These are phyloP conservation scores for Conticribra weissflogii DNA, from an alignment of 108 stramenopile species.

Conservation along the genomic window DNA sequence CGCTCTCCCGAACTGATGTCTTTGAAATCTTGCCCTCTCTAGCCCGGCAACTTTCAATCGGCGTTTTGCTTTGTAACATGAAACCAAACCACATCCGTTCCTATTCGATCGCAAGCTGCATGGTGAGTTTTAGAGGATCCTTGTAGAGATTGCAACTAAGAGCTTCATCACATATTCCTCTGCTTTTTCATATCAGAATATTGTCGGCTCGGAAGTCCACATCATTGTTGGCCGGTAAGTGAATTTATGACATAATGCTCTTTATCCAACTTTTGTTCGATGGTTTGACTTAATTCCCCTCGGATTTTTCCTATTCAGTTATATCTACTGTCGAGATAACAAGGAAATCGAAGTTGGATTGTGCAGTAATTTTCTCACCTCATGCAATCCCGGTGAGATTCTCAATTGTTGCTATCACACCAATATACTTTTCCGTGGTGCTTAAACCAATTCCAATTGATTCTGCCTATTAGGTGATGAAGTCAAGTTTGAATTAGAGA, in stretches of 20 bases:
- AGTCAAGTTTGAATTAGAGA: slow-evolving; percentile 13
- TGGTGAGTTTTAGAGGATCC: too few species aligned
- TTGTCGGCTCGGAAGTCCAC: too few species aligned
- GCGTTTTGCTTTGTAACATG: neutral
- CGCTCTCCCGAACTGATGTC: neutral
- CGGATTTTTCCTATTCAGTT: neutral
- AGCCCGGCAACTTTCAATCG: neutral
- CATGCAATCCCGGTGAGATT: neutral
- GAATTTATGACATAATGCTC: too few species aligned
- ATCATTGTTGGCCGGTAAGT: too few species aligned
- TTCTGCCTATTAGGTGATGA: slow-evolving; percentile 4
- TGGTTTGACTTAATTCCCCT: too few species aligned
- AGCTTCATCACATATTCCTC: too few species aligned
- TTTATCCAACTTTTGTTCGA: too few species aligned
- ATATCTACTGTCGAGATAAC: slow-evolving; percentile 17
- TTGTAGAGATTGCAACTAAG: too few species aligned
- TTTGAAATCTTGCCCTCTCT: neutral
- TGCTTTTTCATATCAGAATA: too few species aligned
- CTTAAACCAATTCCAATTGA: too few species aligned
- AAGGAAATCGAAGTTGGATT: slow-evolving; percentile 12
- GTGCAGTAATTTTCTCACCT: slow-evolving; percentile 17
- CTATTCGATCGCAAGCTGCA: neutral
- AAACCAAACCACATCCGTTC: neutral
- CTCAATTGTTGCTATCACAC: neutral
- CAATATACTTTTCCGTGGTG: neutral